These are phyloP conservation scores for Kuraishia cidri DNA, from an alignment of 805 yeast species.

Conservation along the genomic window DNA sequence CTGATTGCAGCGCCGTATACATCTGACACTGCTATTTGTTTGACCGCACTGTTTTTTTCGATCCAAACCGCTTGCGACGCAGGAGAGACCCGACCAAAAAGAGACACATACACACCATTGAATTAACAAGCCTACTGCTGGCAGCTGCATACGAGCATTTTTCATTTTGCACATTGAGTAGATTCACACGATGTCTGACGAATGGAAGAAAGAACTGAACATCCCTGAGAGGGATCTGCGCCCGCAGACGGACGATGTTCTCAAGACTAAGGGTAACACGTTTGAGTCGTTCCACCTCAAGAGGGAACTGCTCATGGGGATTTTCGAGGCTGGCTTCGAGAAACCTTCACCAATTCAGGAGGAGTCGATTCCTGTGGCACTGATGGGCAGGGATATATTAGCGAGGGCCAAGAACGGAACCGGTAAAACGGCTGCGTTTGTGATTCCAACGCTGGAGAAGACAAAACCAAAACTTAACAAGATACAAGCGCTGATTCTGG, in stretches of 20 bases:
- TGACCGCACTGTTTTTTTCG: no score
- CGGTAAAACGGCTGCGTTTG: constrained; percentile 96
- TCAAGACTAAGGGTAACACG: constrained; percentile 79
- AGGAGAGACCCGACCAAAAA: no score
- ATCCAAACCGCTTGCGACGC: no score
- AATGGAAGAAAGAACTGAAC: constrained; percentile 71
- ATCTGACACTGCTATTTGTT: no score
- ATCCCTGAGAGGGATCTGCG: constrained; percentile 83
- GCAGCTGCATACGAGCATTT: no score
- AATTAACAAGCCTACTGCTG: no score
- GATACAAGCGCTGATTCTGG: constrained; percentile 87
- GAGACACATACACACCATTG: no score
- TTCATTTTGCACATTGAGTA: no score
- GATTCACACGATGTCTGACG: constrained; percentile 28
- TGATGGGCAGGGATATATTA: constrained; percentile 89
- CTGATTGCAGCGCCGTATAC: no score
- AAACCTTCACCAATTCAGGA: constrained; percentile 98
- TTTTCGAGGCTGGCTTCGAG: constrained; percentile 97
- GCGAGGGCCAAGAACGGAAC: constrained; percentile 99
- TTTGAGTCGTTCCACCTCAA: constrained; percentile 90
- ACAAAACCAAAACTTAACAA: constrained; percentile 76
- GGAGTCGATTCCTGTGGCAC: constrained; percentile 91
- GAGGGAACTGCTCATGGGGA: constrained; percentile 94
- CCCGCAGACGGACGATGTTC: constrained; percentile 95
- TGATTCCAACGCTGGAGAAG: constrained; percentile 86